phyloP scores from a whole-genome alignment of 2,329 filamentous ascomycete species.

The Microthyrium microscopicum region DNA sequence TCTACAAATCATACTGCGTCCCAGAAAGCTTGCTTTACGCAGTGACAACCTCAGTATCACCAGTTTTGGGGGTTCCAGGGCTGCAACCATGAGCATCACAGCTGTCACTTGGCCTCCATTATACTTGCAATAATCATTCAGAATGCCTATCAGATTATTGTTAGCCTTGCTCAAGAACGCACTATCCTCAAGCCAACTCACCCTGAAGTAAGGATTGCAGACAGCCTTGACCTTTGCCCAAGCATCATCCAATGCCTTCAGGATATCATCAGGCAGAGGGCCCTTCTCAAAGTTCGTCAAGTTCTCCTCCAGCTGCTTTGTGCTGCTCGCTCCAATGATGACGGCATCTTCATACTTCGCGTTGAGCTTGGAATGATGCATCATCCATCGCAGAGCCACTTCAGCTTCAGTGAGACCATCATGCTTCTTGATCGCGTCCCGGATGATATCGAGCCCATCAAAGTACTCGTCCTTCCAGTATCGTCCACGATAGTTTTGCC shows the following conservation, averaged over 20 bases:
- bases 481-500: slow-evolving; percentile 18
- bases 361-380: slow-evolving; percentile 25
- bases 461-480: slow-evolving; percentile 29
- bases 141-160: too few relatives aligned
- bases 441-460: slow-evolving; percentile 25
- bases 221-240: slow-evolving; percentile 32
- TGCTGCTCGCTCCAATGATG: slow-evolving; percentile 8
- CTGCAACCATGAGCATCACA: too few relatives aligned
- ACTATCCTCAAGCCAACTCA: too few relatives aligned
- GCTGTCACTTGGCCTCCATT: too few relatives aligned
- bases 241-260: slow-evolving; percentile 57
- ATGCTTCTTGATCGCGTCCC: slow-evolving; percentile 21
- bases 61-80: too few relatives aligned
- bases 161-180: too few relatives aligned
- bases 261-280: slow-evolving; percentile 60
- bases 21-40: too few relatives aligned
- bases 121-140: too few relatives aligned
- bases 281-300: slow-evolving; percentile 20
- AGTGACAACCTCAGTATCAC: too few relatives aligned
- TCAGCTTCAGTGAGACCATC: slow-evolving; percentile 26
- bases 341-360: slow-evolving; percentile 14
- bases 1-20: too few relatives aligned
- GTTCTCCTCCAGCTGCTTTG: slow-evolving; percentile 7
- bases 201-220: too few relatives aligned
- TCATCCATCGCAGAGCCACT: slow-evolving; percentile 29